Conservation (phyloP, 78 protist species). For the Neovahlkampfia damariscottae region DNA sequence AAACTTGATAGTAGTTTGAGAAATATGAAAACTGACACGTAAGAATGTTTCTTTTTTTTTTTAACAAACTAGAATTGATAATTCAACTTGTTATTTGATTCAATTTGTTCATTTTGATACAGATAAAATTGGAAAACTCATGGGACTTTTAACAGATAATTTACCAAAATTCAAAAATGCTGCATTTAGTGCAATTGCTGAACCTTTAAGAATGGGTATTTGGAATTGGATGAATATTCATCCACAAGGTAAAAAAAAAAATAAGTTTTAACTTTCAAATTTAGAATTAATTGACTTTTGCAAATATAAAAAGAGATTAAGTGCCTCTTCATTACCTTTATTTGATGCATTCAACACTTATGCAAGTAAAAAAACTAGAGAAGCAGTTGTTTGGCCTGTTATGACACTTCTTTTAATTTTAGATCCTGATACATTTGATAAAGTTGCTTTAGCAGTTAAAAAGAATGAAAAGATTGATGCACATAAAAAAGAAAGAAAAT, state of each 20-base stretch:
- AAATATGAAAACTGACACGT: not conserved
- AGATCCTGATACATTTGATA: not conserved
- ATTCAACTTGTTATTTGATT: not conserved
- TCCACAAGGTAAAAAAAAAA: too few relatives aligned
- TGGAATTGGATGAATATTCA: not conserved
- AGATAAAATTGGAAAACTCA: not conserved
- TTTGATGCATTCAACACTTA: too few relatives aligned
- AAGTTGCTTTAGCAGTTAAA: not conserved
- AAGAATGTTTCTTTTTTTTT: too few relatives aligned
- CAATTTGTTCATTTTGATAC: not conserved
- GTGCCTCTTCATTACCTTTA: too few relatives aligned
- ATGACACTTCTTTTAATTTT: not conserved
- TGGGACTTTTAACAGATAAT: not conserved
- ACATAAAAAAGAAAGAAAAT: not conserved
- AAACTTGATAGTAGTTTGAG: not conserved
- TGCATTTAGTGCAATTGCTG: not conserved
- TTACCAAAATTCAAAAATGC: not conserved
- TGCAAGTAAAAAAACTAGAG: too few relatives aligned
- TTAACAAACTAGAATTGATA: too few relatives aligned
- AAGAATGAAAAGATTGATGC: not conserved
- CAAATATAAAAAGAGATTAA: not conserved
- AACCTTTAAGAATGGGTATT: not conserved
- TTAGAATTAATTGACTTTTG: not conserved
- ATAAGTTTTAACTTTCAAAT: too few relatives aligned
- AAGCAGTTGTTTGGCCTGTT: not conserved